These are phyloP conservation scores for Lotus japonicus DNA, from an alignment of 306 rosid genomes.

Conservation along the genomic window DNA sequence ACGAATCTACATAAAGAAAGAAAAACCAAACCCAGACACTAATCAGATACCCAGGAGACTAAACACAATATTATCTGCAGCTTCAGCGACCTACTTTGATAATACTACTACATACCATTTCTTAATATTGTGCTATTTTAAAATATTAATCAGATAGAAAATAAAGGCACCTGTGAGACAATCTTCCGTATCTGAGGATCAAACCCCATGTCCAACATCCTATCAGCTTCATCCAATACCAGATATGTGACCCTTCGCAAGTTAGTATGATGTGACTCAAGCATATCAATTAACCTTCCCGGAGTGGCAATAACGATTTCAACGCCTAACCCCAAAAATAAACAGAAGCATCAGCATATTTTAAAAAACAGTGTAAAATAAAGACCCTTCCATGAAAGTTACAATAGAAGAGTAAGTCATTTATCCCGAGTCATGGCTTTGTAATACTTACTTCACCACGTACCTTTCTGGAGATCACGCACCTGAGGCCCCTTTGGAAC, in stretches of 20 bases:
- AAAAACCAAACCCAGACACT: background rate
- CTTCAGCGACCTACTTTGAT: background rate
- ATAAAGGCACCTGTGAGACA: constrained; percentile 71
- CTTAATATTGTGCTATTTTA: background rate
- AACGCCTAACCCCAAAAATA: constrained; percentile 57
- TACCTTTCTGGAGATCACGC: constrained; percentile 98
- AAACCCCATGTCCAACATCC: constrained; percentile 99
- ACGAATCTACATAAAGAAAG: constrained; percentile 48
- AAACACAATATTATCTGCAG: background rate
- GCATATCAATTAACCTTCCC: constrained; percentile 97
- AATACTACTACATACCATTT: background rate
- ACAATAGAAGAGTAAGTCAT: background rate
- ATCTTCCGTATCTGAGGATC: constrained; percentile 94
- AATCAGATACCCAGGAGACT: constrained; percentile 8
- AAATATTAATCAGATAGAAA: background rate
- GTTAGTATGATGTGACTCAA: constrained; percentile 95
- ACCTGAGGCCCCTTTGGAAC: constrained; percentile 99
- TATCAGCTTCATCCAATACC: constrained; percentile 95
- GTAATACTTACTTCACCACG: constrained; percentile 33
- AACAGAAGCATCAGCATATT: background rate
- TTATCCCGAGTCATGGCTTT: constrained; percentile 5
- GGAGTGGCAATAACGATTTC: constrained; percentile 98
- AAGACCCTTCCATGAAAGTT: background rate
- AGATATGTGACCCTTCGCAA: constrained; percentile 95
- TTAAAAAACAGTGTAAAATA: background rate